Evolutionary conservation across 225 moss, liverwort and hornwort species (phyloP).

Genomic region (Anthoceros angustus): DNA sequence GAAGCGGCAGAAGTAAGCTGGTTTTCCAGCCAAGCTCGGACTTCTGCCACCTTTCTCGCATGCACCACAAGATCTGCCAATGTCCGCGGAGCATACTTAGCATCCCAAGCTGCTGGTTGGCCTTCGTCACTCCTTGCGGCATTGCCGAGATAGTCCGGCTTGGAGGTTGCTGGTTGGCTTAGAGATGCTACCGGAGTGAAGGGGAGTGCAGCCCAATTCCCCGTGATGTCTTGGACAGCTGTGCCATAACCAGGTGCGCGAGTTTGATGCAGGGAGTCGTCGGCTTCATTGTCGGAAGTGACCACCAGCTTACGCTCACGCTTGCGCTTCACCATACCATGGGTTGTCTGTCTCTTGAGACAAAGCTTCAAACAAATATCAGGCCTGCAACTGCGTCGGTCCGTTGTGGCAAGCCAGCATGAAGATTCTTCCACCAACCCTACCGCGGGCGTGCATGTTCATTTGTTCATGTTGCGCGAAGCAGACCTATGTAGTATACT

Average conservation of each 20-base stretch:
- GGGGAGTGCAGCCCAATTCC: background rate
- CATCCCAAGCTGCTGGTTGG: conserved; percentile 31
- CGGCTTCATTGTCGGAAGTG: background rate
- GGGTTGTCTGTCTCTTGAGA: too few species aligned
- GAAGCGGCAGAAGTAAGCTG: conserved; percentile 31
- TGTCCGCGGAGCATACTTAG: conserved; percentile 48
- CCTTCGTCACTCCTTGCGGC: background rate
- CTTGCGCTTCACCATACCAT: background rate
- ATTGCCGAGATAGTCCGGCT: background rate
- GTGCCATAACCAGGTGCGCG: background rate
- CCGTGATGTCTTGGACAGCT: too few species aligned
- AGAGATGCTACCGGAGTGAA: background rate
- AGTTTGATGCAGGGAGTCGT: background rate
- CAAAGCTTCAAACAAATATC: too few species aligned
- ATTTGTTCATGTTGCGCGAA: too few species aligned
- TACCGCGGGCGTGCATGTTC: too few species aligned
- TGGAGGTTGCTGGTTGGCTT: background rate
- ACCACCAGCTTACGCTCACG: background rate
- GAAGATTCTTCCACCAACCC: too few species aligned
- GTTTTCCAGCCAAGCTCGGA: conserved; percentile 60
- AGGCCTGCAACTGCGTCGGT: too few species aligned
- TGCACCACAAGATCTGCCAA: conserved; percentile 56
- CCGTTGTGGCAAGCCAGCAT: too few species aligned
- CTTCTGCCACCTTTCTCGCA: conserved; percentile 64
- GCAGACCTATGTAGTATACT: too few species aligned